Percentiles rank a stretch among this genome's conserved stretches.
Evolutionary conservation across 805 yeast species (phyloP).

Genomic region (Scheffersomyces spartinae): DNA sequence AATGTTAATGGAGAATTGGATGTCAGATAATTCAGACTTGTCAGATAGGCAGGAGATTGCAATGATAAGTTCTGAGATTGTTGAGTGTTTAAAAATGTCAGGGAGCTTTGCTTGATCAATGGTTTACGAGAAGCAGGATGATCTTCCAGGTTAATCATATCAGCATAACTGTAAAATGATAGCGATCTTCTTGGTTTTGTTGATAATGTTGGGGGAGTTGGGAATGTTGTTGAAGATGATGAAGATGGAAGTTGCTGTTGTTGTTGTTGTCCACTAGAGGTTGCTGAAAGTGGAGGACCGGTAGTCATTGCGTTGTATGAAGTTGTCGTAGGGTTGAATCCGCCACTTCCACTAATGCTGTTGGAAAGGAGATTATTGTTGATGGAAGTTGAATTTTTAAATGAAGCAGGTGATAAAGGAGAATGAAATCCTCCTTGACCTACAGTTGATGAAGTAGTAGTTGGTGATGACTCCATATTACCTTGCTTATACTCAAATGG

Average conservation of each 20-base stretch:
- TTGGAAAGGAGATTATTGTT: conserved; percentile 5
- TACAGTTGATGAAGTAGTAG: no score
- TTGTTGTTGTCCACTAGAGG: conserved; percentile 4
- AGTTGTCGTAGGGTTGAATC: conserved; percentile 1
- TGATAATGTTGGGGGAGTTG: conserved; percentile 30
- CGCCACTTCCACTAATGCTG: conserved; percentile 5
- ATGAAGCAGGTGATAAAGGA: no score
- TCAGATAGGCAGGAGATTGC: no score
- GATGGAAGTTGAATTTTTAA: conserved; percentile 18
- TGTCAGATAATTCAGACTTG: no score
- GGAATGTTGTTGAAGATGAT: conserved; percentile 14
- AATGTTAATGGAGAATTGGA: no score
- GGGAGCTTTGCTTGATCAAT: conserved; percentile 32
- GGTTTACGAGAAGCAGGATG: conserved; percentile 58
- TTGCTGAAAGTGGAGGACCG: conserved; percentile 1
- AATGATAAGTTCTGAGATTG: no score
- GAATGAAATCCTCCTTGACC: no score
- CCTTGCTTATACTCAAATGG: no score
- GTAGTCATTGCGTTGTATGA: conserved; percentile 1
- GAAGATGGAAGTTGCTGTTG: conserved; percentile 2
- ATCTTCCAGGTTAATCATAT: conserved; percentile 61
- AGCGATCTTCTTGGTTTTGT: conserved; percentile 24
- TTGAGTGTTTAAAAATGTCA: no score
- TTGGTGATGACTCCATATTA: no score
- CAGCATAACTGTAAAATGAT: conserved; percentile 69